phyloP scores from a whole-genome alignment of 176 grass and related monocot species.

The Triticum timopheevii region DNA sequence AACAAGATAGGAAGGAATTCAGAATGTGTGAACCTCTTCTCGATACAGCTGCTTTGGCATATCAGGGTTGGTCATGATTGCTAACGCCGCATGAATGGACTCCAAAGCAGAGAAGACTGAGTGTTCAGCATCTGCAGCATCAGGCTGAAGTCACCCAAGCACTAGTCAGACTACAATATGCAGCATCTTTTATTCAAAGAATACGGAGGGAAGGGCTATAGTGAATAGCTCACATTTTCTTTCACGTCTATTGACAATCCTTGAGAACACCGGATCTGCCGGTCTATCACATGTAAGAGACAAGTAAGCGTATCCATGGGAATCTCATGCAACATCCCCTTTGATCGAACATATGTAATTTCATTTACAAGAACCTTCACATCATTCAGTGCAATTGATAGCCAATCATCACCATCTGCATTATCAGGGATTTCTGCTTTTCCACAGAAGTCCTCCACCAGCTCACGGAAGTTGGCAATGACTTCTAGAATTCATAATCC shows the following conservation, averaged over 20 bases:
- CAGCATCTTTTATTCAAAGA: conserved; percentile 8
- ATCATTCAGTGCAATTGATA: conserved; percentile 68
- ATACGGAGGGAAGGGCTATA: neutral
- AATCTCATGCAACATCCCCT: conserved; percentile 73
- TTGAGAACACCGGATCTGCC: conserved; percentile 88
- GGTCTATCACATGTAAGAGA: conserved; percentile 83
- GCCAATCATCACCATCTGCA: conserved; percentile 69
- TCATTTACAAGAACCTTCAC: conserved; percentile 82
- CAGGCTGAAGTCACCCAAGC: conserved; percentile 52
- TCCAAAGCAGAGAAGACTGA: conserved; percentile 90
- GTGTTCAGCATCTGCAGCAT: conserved; percentile 61
- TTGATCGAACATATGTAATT: conserved; percentile 72
- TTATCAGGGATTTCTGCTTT: conserved; percentile 76
- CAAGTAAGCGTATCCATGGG: conserved; percentile 75
- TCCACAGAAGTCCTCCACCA: conserved; percentile 86
- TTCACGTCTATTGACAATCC: conserved; percentile 79
- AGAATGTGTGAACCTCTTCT: conserved; percentile 68
- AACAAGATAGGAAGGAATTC: conserved; percentile 8
- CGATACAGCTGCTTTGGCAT: conserved; percentile 98
- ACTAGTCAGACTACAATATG: conserved; percentile 43
- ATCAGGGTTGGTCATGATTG: conserved; percentile 82
- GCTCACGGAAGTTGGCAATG: conserved; percentile 72
- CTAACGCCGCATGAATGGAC: conserved; percentile 78
- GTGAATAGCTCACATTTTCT: conserved; percentile 72
- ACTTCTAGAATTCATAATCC: conserved; percentile 56